Evolutionary conservation across 257 asterid genomes (phyloP).

Genomic region (Penstemon davidsonii): DNA sequence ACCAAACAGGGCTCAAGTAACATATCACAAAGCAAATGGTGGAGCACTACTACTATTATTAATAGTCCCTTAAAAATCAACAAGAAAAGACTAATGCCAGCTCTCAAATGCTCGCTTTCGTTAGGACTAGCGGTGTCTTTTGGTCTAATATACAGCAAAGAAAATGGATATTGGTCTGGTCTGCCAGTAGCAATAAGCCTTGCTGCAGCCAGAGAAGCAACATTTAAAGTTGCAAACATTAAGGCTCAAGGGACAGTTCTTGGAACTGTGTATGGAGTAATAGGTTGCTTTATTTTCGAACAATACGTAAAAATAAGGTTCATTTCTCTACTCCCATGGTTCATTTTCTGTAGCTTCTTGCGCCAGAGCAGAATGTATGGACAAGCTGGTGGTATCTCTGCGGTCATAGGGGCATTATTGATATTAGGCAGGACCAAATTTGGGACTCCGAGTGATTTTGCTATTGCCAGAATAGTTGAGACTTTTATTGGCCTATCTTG

Average conservation of each 20-base stretch:
- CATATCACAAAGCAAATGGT: constrained; percentile 21
- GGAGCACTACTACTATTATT: background rate
- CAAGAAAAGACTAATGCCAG: constrained; percentile 54
- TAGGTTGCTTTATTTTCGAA: constrained; percentile 75
- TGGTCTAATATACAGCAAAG: constrained; percentile 68
- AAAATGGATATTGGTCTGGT: constrained; percentile 76
- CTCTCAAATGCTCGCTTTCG: constrained; percentile 68
- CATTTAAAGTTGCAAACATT: constrained; percentile 63
- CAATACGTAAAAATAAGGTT: constrained; percentile 55
- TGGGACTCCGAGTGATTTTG: constrained; percentile 75
- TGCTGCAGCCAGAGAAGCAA: constrained; percentile 69
- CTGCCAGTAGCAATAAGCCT: constrained; percentile 74
- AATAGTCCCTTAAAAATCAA: constrained; percentile 29
- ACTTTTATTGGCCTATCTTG: constrained; percentile 81
- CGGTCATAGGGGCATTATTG: constrained; percentile 71
- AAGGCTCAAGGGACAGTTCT: constrained; percentile 90
- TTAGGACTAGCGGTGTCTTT: constrained; percentile 63
- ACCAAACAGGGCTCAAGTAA: constrained; percentile 24
- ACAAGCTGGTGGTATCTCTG: constrained; percentile 84
- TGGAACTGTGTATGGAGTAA: constrained; percentile 77
- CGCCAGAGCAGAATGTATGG: constrained; percentile 79
- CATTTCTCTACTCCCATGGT: constrained; percentile 84
- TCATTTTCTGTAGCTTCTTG: constrained; percentile 63
- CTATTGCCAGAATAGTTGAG: constrained; percentile 72
- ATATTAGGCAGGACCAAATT: constrained; percentile 71